Evolutionary conservation across 495 filamentous ascomycete genomes (phyloP), one percentile per base, ranked within the genome.

Genomic region (Elaphomyces granulatus): DNA sequence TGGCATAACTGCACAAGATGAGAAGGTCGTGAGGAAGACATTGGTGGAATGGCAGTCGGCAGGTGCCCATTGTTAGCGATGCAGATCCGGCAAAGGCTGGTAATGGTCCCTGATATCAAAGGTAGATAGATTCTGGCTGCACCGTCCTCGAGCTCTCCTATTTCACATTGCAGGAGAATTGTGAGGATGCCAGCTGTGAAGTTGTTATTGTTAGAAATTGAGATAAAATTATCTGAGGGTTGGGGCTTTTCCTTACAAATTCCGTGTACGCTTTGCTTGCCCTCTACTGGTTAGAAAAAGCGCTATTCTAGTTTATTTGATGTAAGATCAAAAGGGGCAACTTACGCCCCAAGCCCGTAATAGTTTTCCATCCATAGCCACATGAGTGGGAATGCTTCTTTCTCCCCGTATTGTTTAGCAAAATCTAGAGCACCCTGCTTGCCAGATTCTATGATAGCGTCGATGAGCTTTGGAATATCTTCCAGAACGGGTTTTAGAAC

Each of bases 1-100:
- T 71, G 67, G 36, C 66, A 70, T 17, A 70, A 50, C 36, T 71
- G 65, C 4, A 71, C 59, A 16, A 66, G 49, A 20, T 50, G 56
- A 10, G 59, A 57, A 15, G 40, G 18, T 23, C 37, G 42, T 8
- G 40, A 32, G 17, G 39, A 42, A 7, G 47, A 45, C 1, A 37
- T 37, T 37, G 46, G 45, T 1, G 60, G 61, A 12, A 61, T 37
- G 15, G 52, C 37, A 43, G 59, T 60, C 2, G 65, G 63, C 2
- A 71, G 52, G 42, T 67, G 66, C 12, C 67, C 67, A 17, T 58
- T 44, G n/a, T 48, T 43, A 2, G 48, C 43, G 17, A 62, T 53
- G 32, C 51, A 55, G 2, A 66, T 31, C 23, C 54, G 53, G 40
- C 58, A 63, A 2, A 70, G 46, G 7, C 47, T 42, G n/a, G 56